Percentiles rank a stretch among this genome's conserved stretches.
Evolutionary conservation across 495 filamentous ascomycete genomes (phyloP).

Genomic region (Aspergillus conjunctus): DNA sequence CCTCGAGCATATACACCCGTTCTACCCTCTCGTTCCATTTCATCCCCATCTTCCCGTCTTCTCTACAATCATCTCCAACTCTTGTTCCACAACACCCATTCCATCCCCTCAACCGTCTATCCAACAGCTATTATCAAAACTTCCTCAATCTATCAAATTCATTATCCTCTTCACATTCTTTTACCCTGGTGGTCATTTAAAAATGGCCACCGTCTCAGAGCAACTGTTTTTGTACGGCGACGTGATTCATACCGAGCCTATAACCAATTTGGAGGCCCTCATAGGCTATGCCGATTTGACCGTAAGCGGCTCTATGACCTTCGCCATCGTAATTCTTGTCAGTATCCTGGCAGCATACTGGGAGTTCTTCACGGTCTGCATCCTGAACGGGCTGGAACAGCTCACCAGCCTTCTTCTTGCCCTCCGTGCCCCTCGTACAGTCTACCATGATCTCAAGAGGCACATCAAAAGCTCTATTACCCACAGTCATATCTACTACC

Average conservation of each 20-base stretch:
- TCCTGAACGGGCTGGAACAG: neutral
- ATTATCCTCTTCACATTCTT: neutral
- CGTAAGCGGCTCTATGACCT: neutral
- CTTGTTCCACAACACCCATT: too few relatives aligned
- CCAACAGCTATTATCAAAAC: neutral
- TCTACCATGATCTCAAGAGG: neutral
- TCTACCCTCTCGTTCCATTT: neutral
- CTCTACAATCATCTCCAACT: neutral
- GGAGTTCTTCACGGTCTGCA: neutral
- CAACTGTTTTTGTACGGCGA: slow-evolving; percentile 24
- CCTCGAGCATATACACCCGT: too few relatives aligned
- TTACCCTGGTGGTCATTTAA: neutral
- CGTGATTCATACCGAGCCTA: slow-evolving; percentile 6
- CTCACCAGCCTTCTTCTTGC: neutral
- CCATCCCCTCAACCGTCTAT: too few relatives aligned
- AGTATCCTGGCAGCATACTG: neutral
- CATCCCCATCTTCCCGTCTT: neutral
- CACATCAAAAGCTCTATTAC: neutral
- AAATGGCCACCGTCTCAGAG: slow-evolving; percentile 22
- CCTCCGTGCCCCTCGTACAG: neutral
- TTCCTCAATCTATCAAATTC: neutral
- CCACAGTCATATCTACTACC: neutral
- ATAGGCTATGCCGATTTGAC: slow-evolving; percentile 20
- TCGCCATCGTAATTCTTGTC: slow-evolving; percentile 11
- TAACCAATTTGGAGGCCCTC: slow-evolving; percentile 2